Base-by-base conservation (phyloP, 2,329 filamentous ascomycete species). In the Didymella lethalis region DNA sequence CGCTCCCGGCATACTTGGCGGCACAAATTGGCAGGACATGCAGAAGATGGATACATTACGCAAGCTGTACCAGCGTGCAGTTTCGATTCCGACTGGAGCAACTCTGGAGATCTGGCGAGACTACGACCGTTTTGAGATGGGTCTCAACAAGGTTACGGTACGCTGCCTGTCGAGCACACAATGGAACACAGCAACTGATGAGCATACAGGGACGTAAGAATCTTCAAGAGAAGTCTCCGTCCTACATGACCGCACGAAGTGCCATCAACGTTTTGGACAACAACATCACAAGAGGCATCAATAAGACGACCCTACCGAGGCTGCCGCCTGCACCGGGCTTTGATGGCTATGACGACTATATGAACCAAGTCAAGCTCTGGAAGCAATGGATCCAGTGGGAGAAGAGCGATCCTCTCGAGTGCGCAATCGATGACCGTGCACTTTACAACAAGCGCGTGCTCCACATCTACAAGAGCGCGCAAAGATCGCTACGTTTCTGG, bases 31-130 rank as follows among this genome's bases (percentile, higher is more conserved):
- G 96, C 93, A 98, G 77, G 95, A 98, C 73, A 91, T 94, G 78
- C 95, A 98, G 75, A 99, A 99, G 83, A 96, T 97, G 90, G 95
- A 99, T 70, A 84, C 91, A 67, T 80, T 99, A 50, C 89, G 95
- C 59, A 96, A 96, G 75, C 91, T 92, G 0, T 99, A 97, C 75
- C 93, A 97, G 70, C 90, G 90, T 52, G 94, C 94, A 14, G 91
- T 97, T 57, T 89, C 87, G 65, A 87, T 97, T 38, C 96, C 96
- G 4, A 96, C 92, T 63, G 87, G 89, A 54, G 90, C 90, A 31
- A 87, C 96, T 48, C 91, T 94, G 71, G 86, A 85, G 51, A 81
- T 99, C 14, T 99, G 95, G 96, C 97, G 96, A 75, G 94, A 99
- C 72, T 99, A 99, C 73, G 93, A 98, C 75, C 89, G 91, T 66